These are phyloP conservation scores for Dendrostoma leiphaemia DNA, from an alignment of 2,329 filamentous ascomycete genomes.

Conservation along the genomic window DNA sequence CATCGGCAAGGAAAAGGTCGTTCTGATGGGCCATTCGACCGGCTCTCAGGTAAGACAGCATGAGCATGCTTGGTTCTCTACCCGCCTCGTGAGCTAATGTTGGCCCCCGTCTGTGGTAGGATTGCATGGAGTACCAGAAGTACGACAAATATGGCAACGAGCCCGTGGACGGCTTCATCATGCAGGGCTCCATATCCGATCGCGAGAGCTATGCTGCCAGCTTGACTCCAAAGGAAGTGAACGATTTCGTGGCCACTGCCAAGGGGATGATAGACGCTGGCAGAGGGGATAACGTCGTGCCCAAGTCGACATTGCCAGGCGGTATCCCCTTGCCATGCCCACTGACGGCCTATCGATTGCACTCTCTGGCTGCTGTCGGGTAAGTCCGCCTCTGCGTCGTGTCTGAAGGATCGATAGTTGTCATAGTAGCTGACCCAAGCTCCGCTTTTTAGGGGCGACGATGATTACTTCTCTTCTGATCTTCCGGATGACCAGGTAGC, in stretches of 20 bases:
- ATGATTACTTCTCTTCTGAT: slow-evolving; percentile 87
- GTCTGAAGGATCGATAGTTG: no score
- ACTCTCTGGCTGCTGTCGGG: slow-evolving; percentile 49
- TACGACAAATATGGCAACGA: slow-evolving; percentile 40
- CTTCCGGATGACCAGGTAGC: slow-evolving; percentile 55
- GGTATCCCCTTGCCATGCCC: slow-evolving; percentile 40
- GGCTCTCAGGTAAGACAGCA: slow-evolving; percentile 49
- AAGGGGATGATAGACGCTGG: slow-evolving; percentile 54
- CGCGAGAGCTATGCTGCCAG: slow-evolving; percentile 58
- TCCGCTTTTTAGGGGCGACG: slow-evolving; percentile 55
- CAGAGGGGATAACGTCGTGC: slow-evolving; percentile 53
- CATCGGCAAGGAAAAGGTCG: slow-evolving; percentile 48
- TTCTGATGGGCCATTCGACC: slow-evolving; percentile 58
- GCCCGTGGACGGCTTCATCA: slow-evolving; percentile 70
- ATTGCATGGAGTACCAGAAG: slow-evolving; percentile 54
- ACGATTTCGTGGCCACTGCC: slow-evolving; percentile 47
- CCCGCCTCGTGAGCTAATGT: neutral
- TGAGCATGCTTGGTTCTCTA: neutral
- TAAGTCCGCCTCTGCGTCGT: no score
- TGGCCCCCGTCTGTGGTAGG: slow-evolving; percentile 29
- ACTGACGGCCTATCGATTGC: slow-evolving; percentile 52
- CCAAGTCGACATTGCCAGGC: slow-evolving; percentile 39
- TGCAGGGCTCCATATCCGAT: slow-evolving; percentile 80
- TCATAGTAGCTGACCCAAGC: neutral
- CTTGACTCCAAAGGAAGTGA: slow-evolving; percentile 41